Evolutionary conservation across 805 yeast species (phyloP).

Genomic region (Jamesozyma jinghongensis): DNA sequence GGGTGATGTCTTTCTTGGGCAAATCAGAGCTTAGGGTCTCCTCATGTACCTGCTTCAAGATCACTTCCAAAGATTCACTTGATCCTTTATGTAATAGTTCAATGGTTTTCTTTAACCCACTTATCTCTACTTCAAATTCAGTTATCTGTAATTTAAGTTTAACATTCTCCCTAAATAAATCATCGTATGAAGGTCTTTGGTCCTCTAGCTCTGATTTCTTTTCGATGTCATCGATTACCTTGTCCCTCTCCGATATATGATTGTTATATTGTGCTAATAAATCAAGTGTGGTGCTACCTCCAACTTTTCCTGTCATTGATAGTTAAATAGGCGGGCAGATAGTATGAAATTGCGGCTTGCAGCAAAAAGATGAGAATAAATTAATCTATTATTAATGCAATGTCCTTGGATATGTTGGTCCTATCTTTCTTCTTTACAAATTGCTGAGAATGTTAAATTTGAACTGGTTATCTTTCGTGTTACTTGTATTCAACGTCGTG

Average conservation of each 20-base stretch:
- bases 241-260: constrained; percentile 23
- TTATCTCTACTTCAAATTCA: constrained; percentile 21
- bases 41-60: constrained; percentile 3
- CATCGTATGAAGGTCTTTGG: constrained; percentile 22
- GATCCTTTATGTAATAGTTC: constrained; percentile 8
- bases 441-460: too few species aligned
- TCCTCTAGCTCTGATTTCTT: constrained; percentile 9
- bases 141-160: constrained; percentile 19
- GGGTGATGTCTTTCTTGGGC: constrained; percentile 10
- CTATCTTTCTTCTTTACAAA: too few species aligned
- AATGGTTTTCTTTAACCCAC: constrained; percentile 11
- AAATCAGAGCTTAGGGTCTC: background rate
- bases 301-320: background rate
- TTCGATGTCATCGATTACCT: constrained; percentile 22
- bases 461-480: too few species aligned
- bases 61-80: constrained; percentile 5
- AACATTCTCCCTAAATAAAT: constrained; percentile 25
- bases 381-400: too few species aligned
- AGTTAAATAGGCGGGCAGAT: background rate
- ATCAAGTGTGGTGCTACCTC: constrained; percentile 14
- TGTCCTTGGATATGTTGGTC: too few species aligned
- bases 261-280: constrained; percentile 25
- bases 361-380: too few species aligned
- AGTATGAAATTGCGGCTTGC: too few species aligned
- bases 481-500: too few species aligned